Percentiles rank a stretch among this genome's conserved stretches.
Evolutionary conservation across 768 basidiomycete species (phyloP).

Genomic region (Tylopilus sp.): DNA sequence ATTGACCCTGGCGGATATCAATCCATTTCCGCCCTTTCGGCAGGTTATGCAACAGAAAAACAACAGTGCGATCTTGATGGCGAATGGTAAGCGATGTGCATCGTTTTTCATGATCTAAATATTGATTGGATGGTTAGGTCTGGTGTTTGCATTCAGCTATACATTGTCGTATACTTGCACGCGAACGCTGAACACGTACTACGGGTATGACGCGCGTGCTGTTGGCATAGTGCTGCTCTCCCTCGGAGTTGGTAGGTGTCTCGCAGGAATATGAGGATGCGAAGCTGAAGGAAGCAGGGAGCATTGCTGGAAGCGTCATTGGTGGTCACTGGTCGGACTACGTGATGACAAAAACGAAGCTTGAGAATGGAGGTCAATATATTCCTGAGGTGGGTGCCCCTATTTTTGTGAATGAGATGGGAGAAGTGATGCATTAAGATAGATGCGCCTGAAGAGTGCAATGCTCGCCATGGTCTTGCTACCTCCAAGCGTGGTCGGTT

Average conservation of each 20-base stretch:
- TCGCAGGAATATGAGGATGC: background rate
- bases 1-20: constrained; percentile 67
- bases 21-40: constrained; percentile 63
- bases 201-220: constrained; percentile 63
- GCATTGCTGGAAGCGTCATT: constrained; percentile 48
- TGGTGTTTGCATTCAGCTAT: constrained; percentile 71
- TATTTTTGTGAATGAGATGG: background rate
- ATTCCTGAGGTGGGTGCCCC: constrained; percentile 60
- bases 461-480: constrained; percentile 49
- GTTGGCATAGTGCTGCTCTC: constrained; percentile 76
- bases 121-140: constrained; percentile 40
- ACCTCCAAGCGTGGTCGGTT: constrained; percentile 60
- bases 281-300: constrained; percentile 32
- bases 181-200: constrained; percentile 59
- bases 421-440: background rate
- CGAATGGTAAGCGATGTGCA: constrained; percentile 16
- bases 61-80: constrained; percentile 60
- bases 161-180: constrained; percentile 71
- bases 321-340: constrained; percentile 61
- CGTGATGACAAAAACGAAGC: constrained; percentile 41
- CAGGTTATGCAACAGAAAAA: constrained; percentile 57
- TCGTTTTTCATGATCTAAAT: background rate
- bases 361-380: constrained; percentile 41
- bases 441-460: constrained; percentile 75
- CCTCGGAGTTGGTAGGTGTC: constrained; percentile 58